Evolutionary conservation across 129 eudicot species (phyloP), one percentile per base, ranked within the genome.

Genomic region (Pittosporum tobira): DNA sequence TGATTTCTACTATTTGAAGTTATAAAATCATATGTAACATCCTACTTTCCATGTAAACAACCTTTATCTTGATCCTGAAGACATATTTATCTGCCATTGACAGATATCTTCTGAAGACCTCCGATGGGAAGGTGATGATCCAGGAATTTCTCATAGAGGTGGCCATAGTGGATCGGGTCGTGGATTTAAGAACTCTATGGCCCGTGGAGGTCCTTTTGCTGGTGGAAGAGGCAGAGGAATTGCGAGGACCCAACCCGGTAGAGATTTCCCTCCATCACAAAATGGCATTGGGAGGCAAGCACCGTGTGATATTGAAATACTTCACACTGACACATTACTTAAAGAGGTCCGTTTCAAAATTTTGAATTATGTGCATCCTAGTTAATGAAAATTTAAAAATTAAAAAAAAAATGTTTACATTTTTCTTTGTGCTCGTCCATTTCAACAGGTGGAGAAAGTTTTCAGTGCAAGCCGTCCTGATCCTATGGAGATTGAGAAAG

Each of bases 271-370:
- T 55, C 67, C 75, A 51, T 66, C 73, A 45, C 81, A 54, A 61
- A 85, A 89, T 48, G 93, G 88, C 51, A 43, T 77, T 44, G 81
- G 75, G 47, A 89, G 81, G 74, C 79, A 71, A 66, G 67, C 75
- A 54, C 72, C 67, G 15, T 80, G 75, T 27, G 87, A 78, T 73
- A 81, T 85, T 12, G 79, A 83, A 68, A 60, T 90, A 55, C 87
- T 90, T 48, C 84, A 90, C 73, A 90, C 97, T 5, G 95, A 85
- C 59, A 82, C 88, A 48, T 76, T 90, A 49, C 75, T 90, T 56
- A 90, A 77, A 51, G 97, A 90, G 95, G 97, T 90, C 68, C 31
- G 52, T n/a, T n/a, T 18, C 11, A 7, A 14, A 44, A n/a, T 5
- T 24, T 45, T 9, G 24, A 20, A 31, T 27, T 43, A 20, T 30